phyloP scores from a whole-genome alignment of 306 rosid genomes.

The Pueraria montana region DNA sequence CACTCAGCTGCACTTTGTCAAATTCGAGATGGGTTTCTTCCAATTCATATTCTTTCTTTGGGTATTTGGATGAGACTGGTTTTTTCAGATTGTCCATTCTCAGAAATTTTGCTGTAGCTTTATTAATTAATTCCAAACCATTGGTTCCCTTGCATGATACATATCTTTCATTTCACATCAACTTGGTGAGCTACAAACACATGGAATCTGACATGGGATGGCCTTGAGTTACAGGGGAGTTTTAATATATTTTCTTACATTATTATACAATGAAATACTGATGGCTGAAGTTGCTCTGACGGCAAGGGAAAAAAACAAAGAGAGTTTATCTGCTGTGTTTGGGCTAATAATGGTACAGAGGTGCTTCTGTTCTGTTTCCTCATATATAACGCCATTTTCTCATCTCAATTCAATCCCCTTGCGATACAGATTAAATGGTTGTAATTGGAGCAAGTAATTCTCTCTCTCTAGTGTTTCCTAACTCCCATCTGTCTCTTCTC shows the following conservation, averaged over 20 bases:
- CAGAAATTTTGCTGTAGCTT: slow-evolving; percentile 43
- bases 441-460: slow-evolving; percentile 74
- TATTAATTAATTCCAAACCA: slow-evolving; percentile 49
- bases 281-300: slow-evolving; percentile 47
- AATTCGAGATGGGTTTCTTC: slow-evolving; percentile 53
- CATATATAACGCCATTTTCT: slow-evolving; percentile 58
- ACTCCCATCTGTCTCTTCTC: slow-evolving; percentile 88
- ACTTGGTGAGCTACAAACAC: slow-evolving; percentile 61
- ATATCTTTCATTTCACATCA: slow-evolving; percentile 60
- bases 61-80: slow-evolving; percentile 1
- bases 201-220: slow-evolving; percentile 75
- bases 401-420: slow-evolving; percentile 61
- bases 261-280: slow-evolving; percentile 54
- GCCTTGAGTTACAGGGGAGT: slow-evolving; percentile 59
- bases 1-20: slow-evolving; percentile 45
- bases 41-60: slow-evolving; percentile 38
- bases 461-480: slow-evolving; percentile 69
- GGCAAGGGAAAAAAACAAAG: background rate
- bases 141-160: slow-evolving; percentile 60
- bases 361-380: slow-evolving; percentile 51
- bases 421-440: slow-evolving; percentile 70
- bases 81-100: slow-evolving; percentile 31
- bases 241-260: slow-evolving; percentile 16
- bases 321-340: slow-evolving; percentile 41
- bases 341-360: slow-evolving; percentile 30